These are phyloP conservation scores for Hypericum perforatum DNA, from an alignment of 345 rosid genomes.

Conservation along the genomic window DNA sequence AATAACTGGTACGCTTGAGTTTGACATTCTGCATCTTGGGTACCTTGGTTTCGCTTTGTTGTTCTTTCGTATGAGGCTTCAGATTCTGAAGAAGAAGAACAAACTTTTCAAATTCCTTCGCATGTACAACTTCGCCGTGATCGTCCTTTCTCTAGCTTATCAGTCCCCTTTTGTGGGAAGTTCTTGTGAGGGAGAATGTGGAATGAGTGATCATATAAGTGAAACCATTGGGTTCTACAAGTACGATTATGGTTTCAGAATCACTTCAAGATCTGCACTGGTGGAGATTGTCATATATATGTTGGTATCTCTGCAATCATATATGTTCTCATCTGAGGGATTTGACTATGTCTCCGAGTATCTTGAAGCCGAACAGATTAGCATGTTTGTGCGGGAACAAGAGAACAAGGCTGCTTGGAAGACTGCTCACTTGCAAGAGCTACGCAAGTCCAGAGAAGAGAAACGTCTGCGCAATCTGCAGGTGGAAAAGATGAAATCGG, in stretches of 20 bases:
- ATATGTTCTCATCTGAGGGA: conserved; percentile 30
- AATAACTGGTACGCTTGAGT: conserved; percentile 54
- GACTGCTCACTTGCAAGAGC: conserved; percentile 31
- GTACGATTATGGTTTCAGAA: conserved; percentile 41
- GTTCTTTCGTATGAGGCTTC: conserved; percentile 41
- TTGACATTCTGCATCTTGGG: conserved; percentile 48
- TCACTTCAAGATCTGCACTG: conserved; percentile 39
- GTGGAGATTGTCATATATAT: conserved; percentile 40
- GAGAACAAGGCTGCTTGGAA: conserved; percentile 41
- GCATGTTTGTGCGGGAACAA: conserved; percentile 27
- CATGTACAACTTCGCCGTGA: conserved; percentile 33
- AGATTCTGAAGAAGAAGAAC: conserved; percentile 31
- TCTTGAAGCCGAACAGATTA: conserved; percentile 38
- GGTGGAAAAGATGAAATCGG: conserved; percentile 43
- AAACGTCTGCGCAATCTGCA: conserved; percentile 34
- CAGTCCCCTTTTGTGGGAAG: conserved; percentile 35
- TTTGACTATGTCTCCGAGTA: conserved; percentile 33
- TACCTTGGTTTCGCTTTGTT: conserved; percentile 44
- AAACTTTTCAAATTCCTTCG: conserved; percentile 31
- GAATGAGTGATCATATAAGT: conserved; percentile 17
- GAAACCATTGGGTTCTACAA: conserved; percentile 35
- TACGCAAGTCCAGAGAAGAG: conserved; percentile 32
- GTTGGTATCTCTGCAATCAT: conserved; percentile 37
- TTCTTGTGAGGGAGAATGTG: conserved; percentile 22
- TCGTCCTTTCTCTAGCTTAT: conserved; percentile 37